These are phyloP conservation scores for Xylariaceae sp. DNA, from an alignment of 2,329 filamentous ascomycete genomes.

Conservation along the genomic window DNA sequence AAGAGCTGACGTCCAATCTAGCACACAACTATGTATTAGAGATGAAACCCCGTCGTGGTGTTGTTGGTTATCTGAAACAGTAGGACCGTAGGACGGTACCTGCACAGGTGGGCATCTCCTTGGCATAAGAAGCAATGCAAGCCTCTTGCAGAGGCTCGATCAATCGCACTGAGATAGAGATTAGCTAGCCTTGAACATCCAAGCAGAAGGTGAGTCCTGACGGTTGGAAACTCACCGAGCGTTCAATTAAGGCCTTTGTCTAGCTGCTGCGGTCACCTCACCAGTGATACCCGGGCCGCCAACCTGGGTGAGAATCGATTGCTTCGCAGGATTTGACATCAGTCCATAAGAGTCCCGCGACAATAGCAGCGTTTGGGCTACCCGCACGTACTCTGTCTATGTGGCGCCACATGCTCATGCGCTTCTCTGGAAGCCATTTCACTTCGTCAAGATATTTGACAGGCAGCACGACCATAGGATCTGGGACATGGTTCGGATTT, in stretches of 20 bases:
- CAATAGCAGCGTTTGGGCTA: too few relatives aligned
- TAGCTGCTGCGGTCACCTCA: not conserved
- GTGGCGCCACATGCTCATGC: slow-evolving; percentile 14
- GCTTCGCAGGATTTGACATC: not conserved
- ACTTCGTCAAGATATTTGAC: slow-evolving; percentile 22
- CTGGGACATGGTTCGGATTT: not conserved
- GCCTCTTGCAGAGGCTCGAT: slow-evolving; percentile 13
- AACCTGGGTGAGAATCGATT: slow-evolving; percentile 15
- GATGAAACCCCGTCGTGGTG: not conserved
- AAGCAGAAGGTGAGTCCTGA: not conserved
- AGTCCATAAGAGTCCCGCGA: not conserved
- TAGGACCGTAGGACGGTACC: not conserved
- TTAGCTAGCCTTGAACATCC: not conserved
- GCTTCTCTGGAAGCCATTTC: slow-evolving; percentile 17
- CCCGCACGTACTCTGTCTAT: slow-evolving; percentile 9
- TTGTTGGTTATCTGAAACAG: too few relatives aligned
- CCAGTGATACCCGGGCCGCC: slow-evolving; percentile 15
- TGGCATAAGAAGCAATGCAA: slow-evolving; percentile 12
- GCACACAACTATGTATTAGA: not conserved
- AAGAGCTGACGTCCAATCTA: not conserved
- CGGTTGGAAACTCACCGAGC: not conserved
- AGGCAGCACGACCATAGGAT: slow-evolving; percentile 9
- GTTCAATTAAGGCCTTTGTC: slow-evolving; percentile 16
- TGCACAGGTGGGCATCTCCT: slow-evolving; percentile 13
- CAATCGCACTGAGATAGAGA: too few relatives aligned